Evolutionary conservation across 352 stramenopile genomes (phyloP).

Genomic region (Pythium volutum): DNA sequence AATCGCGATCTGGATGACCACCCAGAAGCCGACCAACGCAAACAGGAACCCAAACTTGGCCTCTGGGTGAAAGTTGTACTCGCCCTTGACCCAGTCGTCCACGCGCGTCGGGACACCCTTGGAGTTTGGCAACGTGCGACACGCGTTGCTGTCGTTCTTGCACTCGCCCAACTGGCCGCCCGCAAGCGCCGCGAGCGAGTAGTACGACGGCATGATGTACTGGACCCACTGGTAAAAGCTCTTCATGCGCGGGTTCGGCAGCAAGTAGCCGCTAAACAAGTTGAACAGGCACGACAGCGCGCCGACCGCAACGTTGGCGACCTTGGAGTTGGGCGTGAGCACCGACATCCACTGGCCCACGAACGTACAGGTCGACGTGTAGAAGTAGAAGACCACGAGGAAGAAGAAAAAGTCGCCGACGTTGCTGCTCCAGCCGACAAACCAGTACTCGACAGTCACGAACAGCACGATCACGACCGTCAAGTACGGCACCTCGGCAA

Average conservation of each 20-base stretch:
- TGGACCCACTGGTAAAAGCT: conserved; percentile 66
- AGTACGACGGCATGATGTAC: conserved; percentile 60
- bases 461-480: conserved; percentile 47
- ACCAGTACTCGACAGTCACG: conserved; percentile 60
- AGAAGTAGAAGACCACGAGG: conserved; percentile 41
- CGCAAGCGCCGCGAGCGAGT: conserved; percentile 43
- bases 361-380: conserved; percentile 63
- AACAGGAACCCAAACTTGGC: conserved; percentile 47
- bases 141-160: conserved; percentile 26
- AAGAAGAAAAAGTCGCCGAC: conserved; percentile 60
- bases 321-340: conserved; percentile 69
- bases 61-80: conserved; percentile 56
- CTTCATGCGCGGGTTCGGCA: conserved; percentile 52
- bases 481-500: conserved; percentile 61
- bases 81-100: conserved; percentile 29
- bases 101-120: conserved; percentile 23
- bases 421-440: conserved; percentile 54
- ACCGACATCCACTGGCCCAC: conserved; percentile 73
- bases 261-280: conserved; percentile 55
- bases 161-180: conserved; percentile 39
- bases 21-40: conserved; percentile 52
- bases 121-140: conserved; percentile 18
- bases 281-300: conserved; percentile 68
- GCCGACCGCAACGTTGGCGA: conserved; percentile 70
- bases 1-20: conserved; percentile 47